Conservation (phyloP, 2,329 filamentous ascomycete species). For the Pseudogymnoascus sp. region DNA sequence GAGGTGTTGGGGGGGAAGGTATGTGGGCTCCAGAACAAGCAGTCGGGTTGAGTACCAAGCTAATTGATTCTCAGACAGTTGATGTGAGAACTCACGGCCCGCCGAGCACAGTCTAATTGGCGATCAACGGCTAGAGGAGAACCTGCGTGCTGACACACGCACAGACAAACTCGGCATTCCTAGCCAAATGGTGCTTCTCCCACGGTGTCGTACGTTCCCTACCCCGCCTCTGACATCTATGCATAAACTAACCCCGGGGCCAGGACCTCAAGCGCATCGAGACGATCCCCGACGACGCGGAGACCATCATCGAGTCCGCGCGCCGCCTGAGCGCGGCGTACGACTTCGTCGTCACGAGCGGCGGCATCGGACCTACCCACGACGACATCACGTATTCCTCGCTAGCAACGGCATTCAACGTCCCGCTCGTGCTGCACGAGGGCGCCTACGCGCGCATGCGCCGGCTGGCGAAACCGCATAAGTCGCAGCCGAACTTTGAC, state of each 20-base stretch:
- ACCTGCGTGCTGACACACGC: not conserved
- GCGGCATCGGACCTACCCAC: slow-evolving; percentile 93
- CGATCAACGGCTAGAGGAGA: slow-evolving; percentile 20
- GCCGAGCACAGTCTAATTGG: not conserved
- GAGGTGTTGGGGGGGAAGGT: slow-evolving; percentile 85
- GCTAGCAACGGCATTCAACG: slow-evolving; percentile 79
- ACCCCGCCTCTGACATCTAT: slow-evolving; percentile 53
- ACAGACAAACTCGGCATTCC: slow-evolving; percentile 55
- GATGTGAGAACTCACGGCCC: slow-evolving; percentile 1
- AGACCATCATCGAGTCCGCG: slow-evolving; percentile 81
- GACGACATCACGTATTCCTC: slow-evolving; percentile 97
- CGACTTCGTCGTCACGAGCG: slow-evolving; percentile 91
- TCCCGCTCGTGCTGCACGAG: slow-evolving; percentile 70
- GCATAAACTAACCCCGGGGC: slow-evolving; percentile 35
- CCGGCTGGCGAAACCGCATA: slow-evolving; percentile 63
- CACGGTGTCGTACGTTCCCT: slow-evolving; percentile 45
- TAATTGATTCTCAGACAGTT: not conserved
- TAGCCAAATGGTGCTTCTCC: slow-evolving; percentile 58
- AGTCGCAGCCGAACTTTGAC: slow-evolving; percentile 65
- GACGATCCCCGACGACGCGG: slow-evolving; percentile 87
- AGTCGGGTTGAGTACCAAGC: not conserved
- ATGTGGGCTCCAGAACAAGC: slow-evolving; percentile 12
- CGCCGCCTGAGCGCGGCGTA: slow-evolving; percentile 80
- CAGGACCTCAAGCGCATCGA: slow-evolving; percentile 75
- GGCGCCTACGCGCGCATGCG: slow-evolving; percentile 78